Evolutionary conservation across 805 yeast species (phyloP).

Genomic region (Yarrowia deformans): DNA sequence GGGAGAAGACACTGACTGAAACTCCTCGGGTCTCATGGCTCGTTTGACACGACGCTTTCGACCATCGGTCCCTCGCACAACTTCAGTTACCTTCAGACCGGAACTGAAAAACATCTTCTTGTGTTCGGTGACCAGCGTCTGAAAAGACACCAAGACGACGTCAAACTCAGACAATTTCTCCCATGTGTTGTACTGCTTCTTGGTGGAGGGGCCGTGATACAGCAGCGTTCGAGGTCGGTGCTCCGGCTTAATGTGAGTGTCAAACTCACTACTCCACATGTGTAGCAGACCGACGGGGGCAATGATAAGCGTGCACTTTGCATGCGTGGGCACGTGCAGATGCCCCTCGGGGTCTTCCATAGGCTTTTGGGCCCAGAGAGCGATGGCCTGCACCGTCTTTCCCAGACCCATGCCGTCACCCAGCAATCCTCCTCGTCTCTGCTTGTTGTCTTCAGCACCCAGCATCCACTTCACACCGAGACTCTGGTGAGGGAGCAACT

Average conservation of each 20-base stretch:
- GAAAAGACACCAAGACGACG: conserved; percentile 14
- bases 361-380: conserved; percentile 59
- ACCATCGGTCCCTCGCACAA: not conserved
- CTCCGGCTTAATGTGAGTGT: conserved; percentile 34
- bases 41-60: not conserved
- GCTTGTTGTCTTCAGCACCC: not conserved
- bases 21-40: conserved; percentile 27
- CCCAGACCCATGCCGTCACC: conserved; percentile 94
- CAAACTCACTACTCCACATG: conserved; percentile 56
- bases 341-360: not conserved
- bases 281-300: conserved; percentile 55
- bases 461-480: conserved; percentile 37
- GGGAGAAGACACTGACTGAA: conserved; percentile 10
- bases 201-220: conserved; percentile 46
- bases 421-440: conserved; percentile 59
- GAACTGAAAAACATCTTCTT: conserved; percentile 28
- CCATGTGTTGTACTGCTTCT: conserved; percentile 46
- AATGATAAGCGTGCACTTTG: conserved; percentile 52
- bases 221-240: conserved; percentile 19
- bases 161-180: conserved; percentile 52
- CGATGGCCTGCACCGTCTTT: conserved; percentile 76
- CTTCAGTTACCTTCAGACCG: conserved; percentile 13
- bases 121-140: conserved; percentile 30
- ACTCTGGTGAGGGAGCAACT: conserved; percentile 32
- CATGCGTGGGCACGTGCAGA: conserved; percentile 42